Percentiles rank a stretch among this genome's conserved stretches.
These are phyloP conservation scores for Echinochloa phyllopogon DNA, from an alignment of 176 grass and related monocot genomes.

Conservation along the genomic window DNA sequence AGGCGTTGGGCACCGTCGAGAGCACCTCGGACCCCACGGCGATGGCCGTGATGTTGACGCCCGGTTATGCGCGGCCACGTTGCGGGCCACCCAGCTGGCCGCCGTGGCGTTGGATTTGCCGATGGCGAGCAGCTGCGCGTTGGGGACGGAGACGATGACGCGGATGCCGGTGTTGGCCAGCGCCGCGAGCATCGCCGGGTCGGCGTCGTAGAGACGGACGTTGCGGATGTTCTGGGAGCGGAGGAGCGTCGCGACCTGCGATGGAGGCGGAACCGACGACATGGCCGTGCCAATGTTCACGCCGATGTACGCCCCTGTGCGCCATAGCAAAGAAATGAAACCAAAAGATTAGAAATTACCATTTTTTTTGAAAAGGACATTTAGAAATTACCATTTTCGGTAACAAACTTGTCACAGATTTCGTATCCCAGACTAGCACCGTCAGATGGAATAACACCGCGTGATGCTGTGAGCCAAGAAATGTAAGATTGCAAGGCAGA, in stretches of 20 bases:
- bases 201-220: constrained; percentile 81
- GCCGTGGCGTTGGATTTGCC: constrained; percentile 92
- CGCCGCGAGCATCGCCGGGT: constrained; percentile 78
- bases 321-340: background rate
- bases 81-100: constrained; percentile 77
- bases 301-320: constrained; percentile 82
- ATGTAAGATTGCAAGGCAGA: background rate
- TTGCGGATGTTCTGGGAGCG: constrained; percentile 80
- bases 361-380: no score
- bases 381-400: background rate
- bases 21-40: constrained; percentile 93
- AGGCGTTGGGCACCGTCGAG: constrained; percentile 69
- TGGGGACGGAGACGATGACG: constrained; percentile 86
- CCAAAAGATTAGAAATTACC: background rate
- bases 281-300: constrained; percentile 90
- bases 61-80: constrained; percentile 80
- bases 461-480: no score
- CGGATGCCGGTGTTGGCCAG: constrained; percentile 82
- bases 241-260: constrained; percentile 84
- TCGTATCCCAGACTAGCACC: background rate
- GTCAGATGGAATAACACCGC: no score
- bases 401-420: background rate
- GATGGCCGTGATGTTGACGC: constrained; percentile 90
- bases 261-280: constrained; percentile 71
- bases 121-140: constrained; percentile 92